A percentile compares a stretch with the other conserved stretches of the same genome.
These are phyloP conservation scores for Meredithiella fracta DNA, from an alignment of 2,329 filamentous ascomycete genomes.

Conservation along the genomic window DNA sequence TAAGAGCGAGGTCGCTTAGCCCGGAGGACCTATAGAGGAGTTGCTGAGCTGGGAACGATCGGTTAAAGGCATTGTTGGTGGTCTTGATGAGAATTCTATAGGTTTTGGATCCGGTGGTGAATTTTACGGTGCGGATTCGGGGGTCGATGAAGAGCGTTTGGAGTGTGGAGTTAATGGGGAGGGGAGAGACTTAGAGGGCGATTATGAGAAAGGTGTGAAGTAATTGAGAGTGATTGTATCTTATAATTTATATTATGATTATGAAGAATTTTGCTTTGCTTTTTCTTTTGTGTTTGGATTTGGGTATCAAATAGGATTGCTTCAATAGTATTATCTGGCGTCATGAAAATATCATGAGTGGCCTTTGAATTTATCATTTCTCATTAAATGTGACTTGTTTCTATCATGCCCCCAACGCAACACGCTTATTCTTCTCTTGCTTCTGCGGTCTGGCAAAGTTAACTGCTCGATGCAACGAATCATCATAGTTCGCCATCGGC, in stretches of 20 bases:
- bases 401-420: constrained; percentile 24
- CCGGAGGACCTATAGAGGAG: not conserved
- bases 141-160: no score
- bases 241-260: constrained; percentile 6
- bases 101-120: no score
- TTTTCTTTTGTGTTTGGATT: not conserved
- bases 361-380: not conserved
- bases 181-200: no score
- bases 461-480: constrained; percentile 51
- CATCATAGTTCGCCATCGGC: constrained; percentile 51
- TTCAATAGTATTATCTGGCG: not conserved
- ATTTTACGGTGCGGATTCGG: no score
- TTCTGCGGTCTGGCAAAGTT: constrained; percentile 30
- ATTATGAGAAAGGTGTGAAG: no score
- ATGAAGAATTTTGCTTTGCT: not conserved
- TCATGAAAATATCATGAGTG: not conserved
- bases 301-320: not conserved
- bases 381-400: not conserved
- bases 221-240: not conserved
- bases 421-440: constrained; percentile 17
- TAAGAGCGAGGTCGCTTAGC: not conserved
- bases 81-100: no score
- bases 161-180: no score
- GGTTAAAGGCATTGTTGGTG: no score
- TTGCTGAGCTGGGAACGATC: no score